Percentiles rank a stretch among this genome's conserved stretches.
Conservation (phyloP, 148 eudicot genomes). For the Diospyros lotus region DNA sequence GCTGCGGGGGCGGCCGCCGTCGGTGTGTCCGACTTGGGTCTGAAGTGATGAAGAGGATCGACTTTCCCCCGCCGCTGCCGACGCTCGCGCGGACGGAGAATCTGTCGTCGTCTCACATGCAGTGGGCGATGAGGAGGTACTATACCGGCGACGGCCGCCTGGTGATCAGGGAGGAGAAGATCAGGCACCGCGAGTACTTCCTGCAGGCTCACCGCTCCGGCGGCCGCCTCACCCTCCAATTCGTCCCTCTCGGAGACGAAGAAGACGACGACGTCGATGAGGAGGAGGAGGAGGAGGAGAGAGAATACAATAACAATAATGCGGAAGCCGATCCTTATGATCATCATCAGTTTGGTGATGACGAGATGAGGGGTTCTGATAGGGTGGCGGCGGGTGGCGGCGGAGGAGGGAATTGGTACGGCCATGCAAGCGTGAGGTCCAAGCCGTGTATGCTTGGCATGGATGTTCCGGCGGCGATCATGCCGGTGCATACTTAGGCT, state of each 20-base stretch:
- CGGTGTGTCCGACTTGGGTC: too few species aligned
- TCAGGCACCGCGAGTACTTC: conserved; percentile 5
- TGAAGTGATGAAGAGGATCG: too few species aligned
- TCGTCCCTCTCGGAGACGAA: not conserved
- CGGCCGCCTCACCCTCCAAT: conserved; percentile 17
- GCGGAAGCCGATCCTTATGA: not conserved
- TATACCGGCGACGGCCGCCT: conserved; percentile 16
- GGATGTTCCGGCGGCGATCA: too few species aligned
- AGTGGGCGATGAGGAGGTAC: conserved; percentile 14
- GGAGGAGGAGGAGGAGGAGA: not conserved
- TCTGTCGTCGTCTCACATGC: not conserved
- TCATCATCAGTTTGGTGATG: not conserved
- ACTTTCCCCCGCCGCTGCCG: too few species aligned
- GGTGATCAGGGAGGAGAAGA: conserved; percentile 17
- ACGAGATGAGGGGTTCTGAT: not conserved
- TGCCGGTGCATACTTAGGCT: too few species aligned
- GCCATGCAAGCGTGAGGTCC: too few species aligned
- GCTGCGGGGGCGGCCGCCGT: too few species aligned
- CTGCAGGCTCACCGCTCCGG: conserved; percentile 5
- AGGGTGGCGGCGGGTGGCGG: not conserved
- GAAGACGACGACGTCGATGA: not conserved
- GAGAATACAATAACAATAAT: not conserved
- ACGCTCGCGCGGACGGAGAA: too few species aligned
- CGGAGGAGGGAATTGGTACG: too few species aligned
- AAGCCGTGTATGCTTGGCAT: too few species aligned